Evolutionary conservation across 2,329 filamentous ascomycete genomes (phyloP), one percentile per base, ranked within the genome.

Genomic region (Laburnicola sp.): DNA sequence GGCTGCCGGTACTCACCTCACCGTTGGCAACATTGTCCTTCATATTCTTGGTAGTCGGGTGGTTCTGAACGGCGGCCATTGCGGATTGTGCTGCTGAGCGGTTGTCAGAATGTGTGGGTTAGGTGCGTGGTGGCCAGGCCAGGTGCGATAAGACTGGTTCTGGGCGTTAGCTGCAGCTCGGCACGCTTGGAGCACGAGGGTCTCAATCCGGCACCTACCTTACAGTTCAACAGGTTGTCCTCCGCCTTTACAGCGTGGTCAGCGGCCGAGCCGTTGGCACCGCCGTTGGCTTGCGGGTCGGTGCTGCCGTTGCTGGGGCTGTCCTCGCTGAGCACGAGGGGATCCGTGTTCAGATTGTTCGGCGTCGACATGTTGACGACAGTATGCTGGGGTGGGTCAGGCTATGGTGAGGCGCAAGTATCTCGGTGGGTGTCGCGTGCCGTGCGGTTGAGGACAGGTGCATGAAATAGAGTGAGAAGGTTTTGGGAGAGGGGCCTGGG

Each of bases 21-120:
- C 74, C 78, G 62, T 78, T 75, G 60, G 69, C 65, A 62, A 80
- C 61, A 23, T 68, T 67, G 54, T 72, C 63, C 65, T 69, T 72
- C 40, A 74, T 56, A 58, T 72, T 76, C 67, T 82, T 78, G 47
- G 78, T 76, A 32, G 76, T 69, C 51, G 78, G 76, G 63, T 79
- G 77, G 66, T 80, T 79, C 54, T 72, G 60, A 54, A 80, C 74
- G 54, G 74, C 69, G 60, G 75, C 73, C 70, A 78, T 76, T 53
- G 79, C 74, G 59, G 73, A 69, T 57, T 75, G 71, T 58, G 78
- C 76, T 65, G 76, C 80, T 82, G 48, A 58, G 60, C 48, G 65
- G 62, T 54, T 63, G 65, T 70, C 54, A 70, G 67, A 41, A 37
- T 23, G 50, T 52, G 44, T 41, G 25, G 22, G 41, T 31, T 57